These are phyloP conservation scores for Diutina scorzettiae DNA, from an alignment of 1,139 yeast genomes.

Conservation along the genomic window DNA sequence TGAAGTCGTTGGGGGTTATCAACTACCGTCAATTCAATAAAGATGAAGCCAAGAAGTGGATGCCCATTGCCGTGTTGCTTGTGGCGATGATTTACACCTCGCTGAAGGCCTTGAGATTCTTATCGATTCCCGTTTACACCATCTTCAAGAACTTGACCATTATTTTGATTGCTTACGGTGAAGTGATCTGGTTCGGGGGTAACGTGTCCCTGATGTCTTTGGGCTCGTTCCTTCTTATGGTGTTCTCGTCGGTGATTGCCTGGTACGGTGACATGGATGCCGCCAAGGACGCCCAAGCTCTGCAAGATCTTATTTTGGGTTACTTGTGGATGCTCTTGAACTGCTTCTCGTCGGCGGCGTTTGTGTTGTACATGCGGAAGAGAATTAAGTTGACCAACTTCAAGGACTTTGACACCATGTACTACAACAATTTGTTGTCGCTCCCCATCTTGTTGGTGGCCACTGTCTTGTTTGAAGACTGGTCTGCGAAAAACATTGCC, in stretches of 20 bases:
- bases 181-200: conserved; percentile 95
- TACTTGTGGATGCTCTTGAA: conserved; percentile 95
- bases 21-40: conserved; percentile 77
- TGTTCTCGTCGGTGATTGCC: conserved; percentile 84
- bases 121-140: conserved; percentile 91
- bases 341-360: conserved; percentile 89
- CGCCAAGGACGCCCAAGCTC: conserved; percentile 18
- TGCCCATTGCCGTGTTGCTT: conserved; percentile 81
- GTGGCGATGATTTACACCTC: conserved; percentile 95
- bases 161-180: conserved; percentile 95
- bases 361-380: conserved; percentile 91
- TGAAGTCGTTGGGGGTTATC: conserved; percentile 66
- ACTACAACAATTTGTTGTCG: conserved; percentile 86
- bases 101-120: conserved; percentile 84
- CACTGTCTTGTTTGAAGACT: conserved; percentile 77
- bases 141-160: conserved; percentile 96
- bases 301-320: conserved; percentile 54
- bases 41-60: conserved; percentile 89
- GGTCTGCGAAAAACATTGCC: conserved; percentile 71
- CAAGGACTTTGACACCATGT: conserved; percentile 97
- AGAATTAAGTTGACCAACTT: conserved; percentile 94
- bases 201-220: conserved; percentile 82
- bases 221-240: conserved; percentile 82
- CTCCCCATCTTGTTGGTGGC: conserved; percentile 74
- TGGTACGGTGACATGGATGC: conserved; percentile 71